phyloP scores from a whole-genome alignment of 2,329 filamentous ascomycete genomes.

The Monosporascus sp. region DNA sequence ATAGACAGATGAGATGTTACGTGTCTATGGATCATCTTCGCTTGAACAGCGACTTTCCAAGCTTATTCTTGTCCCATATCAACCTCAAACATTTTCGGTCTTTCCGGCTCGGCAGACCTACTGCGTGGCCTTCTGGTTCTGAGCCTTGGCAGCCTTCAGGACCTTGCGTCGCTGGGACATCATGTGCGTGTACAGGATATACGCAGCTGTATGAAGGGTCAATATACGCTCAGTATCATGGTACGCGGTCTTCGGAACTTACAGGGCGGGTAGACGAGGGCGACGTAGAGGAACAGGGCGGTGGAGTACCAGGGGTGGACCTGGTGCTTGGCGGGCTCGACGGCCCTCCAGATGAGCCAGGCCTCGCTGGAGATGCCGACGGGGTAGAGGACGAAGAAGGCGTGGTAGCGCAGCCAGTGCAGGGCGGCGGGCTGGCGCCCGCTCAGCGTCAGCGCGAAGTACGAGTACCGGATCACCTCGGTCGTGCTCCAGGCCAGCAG shows the following conservation, averaged over 20 bases:
- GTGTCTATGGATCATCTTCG: background rate
- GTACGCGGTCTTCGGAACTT: slow-evolving; percentile 27
- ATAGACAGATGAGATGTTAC: too few relatives aligned
- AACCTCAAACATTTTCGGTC: slow-evolving; percentile 3
- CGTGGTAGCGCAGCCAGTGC: slow-evolving; percentile 84
- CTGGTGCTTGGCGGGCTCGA: slow-evolving; percentile 48
- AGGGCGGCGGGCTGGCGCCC: slow-evolving; percentile 55
- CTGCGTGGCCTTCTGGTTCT: slow-evolving; percentile 37
- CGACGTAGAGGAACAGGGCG: slow-evolving; percentile 69
- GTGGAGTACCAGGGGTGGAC: slow-evolving; percentile 49
- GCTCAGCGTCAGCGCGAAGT: slow-evolving; percentile 71
- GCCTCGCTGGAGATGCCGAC: slow-evolving; percentile 87
- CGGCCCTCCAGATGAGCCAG: slow-evolving; percentile 67
- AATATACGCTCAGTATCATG: too few relatives aligned
- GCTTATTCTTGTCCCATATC: slow-evolving; percentile 5
- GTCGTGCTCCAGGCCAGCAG: slow-evolving; percentile 83
- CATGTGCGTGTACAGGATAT: slow-evolving; percentile 91
- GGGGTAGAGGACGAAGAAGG: slow-evolving; percentile 89
- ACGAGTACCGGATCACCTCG: slow-evolving; percentile 89
- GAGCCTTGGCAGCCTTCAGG: slow-evolving; percentile 54
- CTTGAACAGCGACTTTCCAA: background rate
- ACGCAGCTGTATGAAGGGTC: slow-evolving; percentile 49
- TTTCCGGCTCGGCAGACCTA: slow-evolving; percentile 12
- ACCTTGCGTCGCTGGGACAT: slow-evolving; percentile 82
- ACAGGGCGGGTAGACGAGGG: slow-evolving; percentile 78